Evolutionary conservation across 1,284 basidiomycete species (phyloP), one percentile per base, ranked within the genome.

Genomic region (Cerioporus squamosus): DNA sequence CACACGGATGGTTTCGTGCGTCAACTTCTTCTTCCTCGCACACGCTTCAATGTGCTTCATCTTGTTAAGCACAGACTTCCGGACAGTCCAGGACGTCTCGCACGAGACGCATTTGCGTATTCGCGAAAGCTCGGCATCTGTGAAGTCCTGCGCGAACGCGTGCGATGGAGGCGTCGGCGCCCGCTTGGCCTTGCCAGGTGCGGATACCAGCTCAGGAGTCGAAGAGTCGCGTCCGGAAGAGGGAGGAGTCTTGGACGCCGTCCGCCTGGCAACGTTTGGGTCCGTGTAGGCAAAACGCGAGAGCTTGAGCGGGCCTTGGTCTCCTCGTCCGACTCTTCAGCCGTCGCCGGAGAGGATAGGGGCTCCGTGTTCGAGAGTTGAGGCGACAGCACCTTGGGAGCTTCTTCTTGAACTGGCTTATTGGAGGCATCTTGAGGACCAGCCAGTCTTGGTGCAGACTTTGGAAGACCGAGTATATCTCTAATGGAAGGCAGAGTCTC

Each of bases 81-180:
- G 77, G 7, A 81, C 72, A 2, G 88, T 91, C 91, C 91, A 94
- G 0, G 72, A 70, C 10, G 80, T 68, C 39, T 84, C 81, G 66
- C 91, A 94, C 46, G 81, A 79, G 44, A 91, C 77, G 64, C 91
- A 93, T 63, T 77, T 83, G 12, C 73, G 68, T 1, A 93, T 67
- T 18, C 68, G 77, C 2, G 68, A 68, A 12, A 91, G 68, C 23
- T 86, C 75, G 1, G 70, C 51, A 39, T 82, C 78, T 0, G 81
- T 68, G 57, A 86, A 77, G 51, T 78, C 74, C 10, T 63, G 66
- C 1, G 68, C 59, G 29, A 77, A 71, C 43, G 63, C 67, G 52
- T 59, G 52, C 5, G 24, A 18, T 38, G 39, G 26, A 17, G 49
- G n/a, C 15, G 51, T 55, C 2, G 62, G 47, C 3, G 42, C 29